A percentile compares a stretch with the other conserved stretches of the same genome.
Conservation (phyloP, 352 stramenopile species). For the Aphanomyces euteiches region DNA sequence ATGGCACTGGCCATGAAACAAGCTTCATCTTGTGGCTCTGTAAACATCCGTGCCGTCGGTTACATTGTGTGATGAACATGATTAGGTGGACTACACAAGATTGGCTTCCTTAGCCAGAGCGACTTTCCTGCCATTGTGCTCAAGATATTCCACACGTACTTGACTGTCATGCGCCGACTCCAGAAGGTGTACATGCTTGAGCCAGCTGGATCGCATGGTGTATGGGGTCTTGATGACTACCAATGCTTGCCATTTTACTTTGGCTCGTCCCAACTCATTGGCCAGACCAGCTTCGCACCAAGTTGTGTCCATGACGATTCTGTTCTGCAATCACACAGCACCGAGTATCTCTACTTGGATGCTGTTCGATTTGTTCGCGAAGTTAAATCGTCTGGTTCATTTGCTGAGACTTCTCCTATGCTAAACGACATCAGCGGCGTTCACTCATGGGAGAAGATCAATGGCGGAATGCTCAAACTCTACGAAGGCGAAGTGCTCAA, state of each 20-base stretch:
- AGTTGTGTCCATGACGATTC: slow-evolving; percentile 69
- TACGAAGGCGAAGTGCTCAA: slow-evolving; percentile 96
- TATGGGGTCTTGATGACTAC: slow-evolving; percentile 99
- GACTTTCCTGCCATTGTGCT: slow-evolving; percentile 87
- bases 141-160: slow-evolving; percentile 90
- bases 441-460: slow-evolving; percentile 89
- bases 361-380: slow-evolving; percentile 90
- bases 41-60: slow-evolving; percentile 36
- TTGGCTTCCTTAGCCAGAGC: slow-evolving; percentile 83
- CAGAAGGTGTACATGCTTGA: slow-evolving; percentile 98
- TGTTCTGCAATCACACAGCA: slow-evolving; percentile 53
- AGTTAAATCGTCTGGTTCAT: slow-evolving; percentile 86
- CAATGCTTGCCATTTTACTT: slow-evolving; percentile 98
- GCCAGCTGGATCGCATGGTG: slow-evolving; percentile 96
- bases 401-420: slow-evolving; percentile 92
- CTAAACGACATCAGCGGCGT: slow-evolving; percentile 90
- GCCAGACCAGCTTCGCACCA: slow-evolving; percentile 62
- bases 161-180: slow-evolving; percentile 90
- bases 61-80: no score
- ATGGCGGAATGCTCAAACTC: slow-evolving; percentile 85
- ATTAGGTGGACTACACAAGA: slow-evolving; percentile 79
- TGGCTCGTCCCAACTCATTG: slow-evolving; percentile 91
- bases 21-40: slow-evolving; percentile 95
- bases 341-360: slow-evolving; percentile 91
- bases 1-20: slow-evolving; percentile 98